phyloP scores from a whole-genome alignment of 1,139 yeast genomes.

The Lodderomyces oxycetoniae region DNA sequence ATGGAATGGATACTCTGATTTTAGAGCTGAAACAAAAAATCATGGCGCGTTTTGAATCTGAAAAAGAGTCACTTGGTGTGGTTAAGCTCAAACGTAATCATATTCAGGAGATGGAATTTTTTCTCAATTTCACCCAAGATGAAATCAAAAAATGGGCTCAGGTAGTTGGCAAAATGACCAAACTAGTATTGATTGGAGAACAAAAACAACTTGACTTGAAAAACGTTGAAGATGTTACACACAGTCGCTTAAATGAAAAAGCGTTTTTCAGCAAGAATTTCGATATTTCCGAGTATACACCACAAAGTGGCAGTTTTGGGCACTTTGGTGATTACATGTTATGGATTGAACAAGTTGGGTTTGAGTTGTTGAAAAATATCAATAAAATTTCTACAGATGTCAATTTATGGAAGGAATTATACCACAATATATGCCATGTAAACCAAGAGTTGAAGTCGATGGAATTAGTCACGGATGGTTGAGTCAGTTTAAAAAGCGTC shows the following conservation, averaged over 20 bases:
- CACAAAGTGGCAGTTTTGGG: slow-evolving; percentile 15
- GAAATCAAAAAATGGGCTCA: slow-evolving; percentile 40
- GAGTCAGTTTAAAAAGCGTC: neutral
- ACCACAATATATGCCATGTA: slow-evolving; percentile 24
- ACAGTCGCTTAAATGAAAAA: slow-evolving; percentile 15
- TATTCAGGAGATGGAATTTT: slow-evolving; percentile 49
- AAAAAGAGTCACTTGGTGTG: slow-evolving; percentile 18
- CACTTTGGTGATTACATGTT: slow-evolving; percentile 19
- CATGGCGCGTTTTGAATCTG: slow-evolving; percentile 16
- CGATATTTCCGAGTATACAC: slow-evolving; percentile 10
- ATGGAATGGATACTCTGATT: slow-evolving; percentile 24
- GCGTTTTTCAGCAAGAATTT: slow-evolving; percentile 7
- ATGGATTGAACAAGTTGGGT: slow-evolving; percentile 25
- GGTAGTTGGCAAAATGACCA: slow-evolving; percentile 35
- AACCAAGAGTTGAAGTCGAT: slow-evolving; percentile 27
- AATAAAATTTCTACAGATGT: slow-evolving; percentile 34
- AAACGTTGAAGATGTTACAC: slow-evolving; percentile 19
- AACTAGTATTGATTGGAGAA: slow-evolving; percentile 39
- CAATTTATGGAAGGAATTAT: slow-evolving; percentile 49
- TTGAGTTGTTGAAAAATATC: slow-evolving; percentile 39
- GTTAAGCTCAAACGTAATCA: slow-evolving; percentile 24
- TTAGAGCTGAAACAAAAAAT: slow-evolving; percentile 30
- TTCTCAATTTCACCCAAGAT: slow-evolving; percentile 47
- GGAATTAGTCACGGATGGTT: slow-evolving; percentile 5
- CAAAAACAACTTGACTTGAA: slow-evolving; percentile 42